These are phyloP conservation scores for Immersiporthe knoxdaviesiana DNA, from an alignment of 2,329 filamentous ascomycete genomes.

Conservation along the genomic window DNA sequence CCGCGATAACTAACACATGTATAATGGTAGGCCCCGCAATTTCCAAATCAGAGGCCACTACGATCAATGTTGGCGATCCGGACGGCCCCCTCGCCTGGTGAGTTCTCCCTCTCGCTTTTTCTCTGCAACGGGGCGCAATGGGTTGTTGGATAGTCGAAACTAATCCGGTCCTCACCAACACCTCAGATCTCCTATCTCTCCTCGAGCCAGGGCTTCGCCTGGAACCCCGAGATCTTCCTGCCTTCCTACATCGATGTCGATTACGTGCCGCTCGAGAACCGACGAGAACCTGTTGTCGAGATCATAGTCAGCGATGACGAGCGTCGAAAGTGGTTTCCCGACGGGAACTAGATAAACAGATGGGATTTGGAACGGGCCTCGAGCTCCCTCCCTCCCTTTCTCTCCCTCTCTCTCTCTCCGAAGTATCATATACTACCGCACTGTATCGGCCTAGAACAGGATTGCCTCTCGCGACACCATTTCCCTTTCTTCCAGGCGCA, in stretches of 20 bases:
- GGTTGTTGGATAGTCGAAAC: neutral
- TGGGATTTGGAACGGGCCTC: neutral
- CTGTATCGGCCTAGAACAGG: slow-evolving; percentile 18
- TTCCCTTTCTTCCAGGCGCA: slow-evolving; percentile 22
- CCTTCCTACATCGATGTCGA: slow-evolving; percentile 77
- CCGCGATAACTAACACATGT: slow-evolving; percentile 30
- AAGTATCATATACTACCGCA: neutral
- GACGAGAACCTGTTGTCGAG: slow-evolving; percentile 76
- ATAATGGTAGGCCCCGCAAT: slow-evolving; percentile 64
- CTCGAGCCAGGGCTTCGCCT: slow-evolving; percentile 78
- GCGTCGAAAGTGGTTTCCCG: slow-evolving; percentile 67
- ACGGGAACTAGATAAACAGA: slow-evolving; percentile 45
- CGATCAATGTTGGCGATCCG: slow-evolving; percentile 76
- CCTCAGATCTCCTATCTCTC: slow-evolving; percentile 77
- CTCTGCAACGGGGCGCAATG: neutral
- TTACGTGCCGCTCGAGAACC: slow-evolving; percentile 74
- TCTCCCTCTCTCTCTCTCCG: neutral
- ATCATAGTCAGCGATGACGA: slow-evolving; percentile 80
- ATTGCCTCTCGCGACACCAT: slow-evolving; percentile 29
- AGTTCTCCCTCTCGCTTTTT: slow-evolving; percentile 36
- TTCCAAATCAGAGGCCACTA: slow-evolving; percentile 75
- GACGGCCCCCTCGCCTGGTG: slow-evolving; percentile 76
- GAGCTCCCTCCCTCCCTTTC: too few species aligned
- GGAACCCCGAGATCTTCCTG: slow-evolving; percentile 85
- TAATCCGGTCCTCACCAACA: neutral